These are phyloP conservation scores for Ailanthus altissimus DNA, from an alignment of 345 rosid genomes.

Conservation along the genomic window DNA sequence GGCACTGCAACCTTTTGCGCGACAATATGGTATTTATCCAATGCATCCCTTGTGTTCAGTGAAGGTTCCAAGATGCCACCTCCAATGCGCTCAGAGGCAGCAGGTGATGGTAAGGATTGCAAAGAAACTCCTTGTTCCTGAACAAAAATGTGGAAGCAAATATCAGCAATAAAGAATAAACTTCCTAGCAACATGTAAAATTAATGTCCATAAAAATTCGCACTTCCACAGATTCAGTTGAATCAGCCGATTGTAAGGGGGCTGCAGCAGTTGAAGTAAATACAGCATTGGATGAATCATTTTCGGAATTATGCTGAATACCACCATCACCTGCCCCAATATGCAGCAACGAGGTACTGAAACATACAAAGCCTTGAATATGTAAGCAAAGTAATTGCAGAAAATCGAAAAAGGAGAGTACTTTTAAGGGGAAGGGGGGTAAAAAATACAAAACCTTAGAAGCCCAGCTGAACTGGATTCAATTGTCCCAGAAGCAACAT, in stretches of 20 bases:
- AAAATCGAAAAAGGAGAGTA: not conserved
- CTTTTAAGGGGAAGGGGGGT: not conserved
- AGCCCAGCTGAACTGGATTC: constrained; percentile 56
- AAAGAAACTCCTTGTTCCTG: constrained; percentile 54
- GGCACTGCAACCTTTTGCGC: constrained; percentile 68
- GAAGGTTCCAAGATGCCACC: constrained; percentile 62
- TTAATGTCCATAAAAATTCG: constrained; percentile 16
- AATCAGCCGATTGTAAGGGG: constrained; percentile 46
- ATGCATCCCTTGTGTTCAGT: constrained; percentile 80
- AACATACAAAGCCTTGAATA: constrained; percentile 21
- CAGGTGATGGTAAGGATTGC: constrained; percentile 52
- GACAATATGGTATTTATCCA: constrained; percentile 84
- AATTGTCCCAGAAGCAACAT: constrained; percentile 57
- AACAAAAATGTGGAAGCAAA: constrained; percentile 13
- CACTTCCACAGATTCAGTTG: constrained; percentile 56
- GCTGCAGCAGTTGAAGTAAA: constrained; percentile 47
- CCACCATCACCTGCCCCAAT: constrained; percentile 52
- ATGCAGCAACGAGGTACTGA: constrained; percentile 57
- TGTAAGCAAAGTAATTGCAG: constrained; percentile 11
- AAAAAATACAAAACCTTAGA: constrained; percentile 47
- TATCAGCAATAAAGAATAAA: constrained; percentile 10
- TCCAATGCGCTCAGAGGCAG: constrained; percentile 62
- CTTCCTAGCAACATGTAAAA: constrained; percentile 16
- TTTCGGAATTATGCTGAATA: constrained; percentile 49
- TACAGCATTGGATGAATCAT: constrained; percentile 41